Percentiles rank a stretch among this genome's conserved stretches.
These are phyloP conservation scores for Fragilariopsis cylindrus DNA, from an alignment of 108 stramenopile species.

Conservation along the genomic window DNA sequence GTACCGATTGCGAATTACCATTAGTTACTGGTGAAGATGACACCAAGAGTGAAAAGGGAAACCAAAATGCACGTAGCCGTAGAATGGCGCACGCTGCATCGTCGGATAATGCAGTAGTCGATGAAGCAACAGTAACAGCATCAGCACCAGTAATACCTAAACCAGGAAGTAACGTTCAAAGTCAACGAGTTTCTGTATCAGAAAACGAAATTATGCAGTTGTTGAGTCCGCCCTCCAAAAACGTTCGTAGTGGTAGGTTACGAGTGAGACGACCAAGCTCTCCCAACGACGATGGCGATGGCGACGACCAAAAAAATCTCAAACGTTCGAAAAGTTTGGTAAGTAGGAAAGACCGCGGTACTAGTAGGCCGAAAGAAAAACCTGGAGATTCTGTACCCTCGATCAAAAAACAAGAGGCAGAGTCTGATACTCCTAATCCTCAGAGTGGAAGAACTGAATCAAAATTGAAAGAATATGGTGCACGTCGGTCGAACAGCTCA, in stretches of 20 bases:
- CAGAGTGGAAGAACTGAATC: neutral
- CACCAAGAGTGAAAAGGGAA: no score
- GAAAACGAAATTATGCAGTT: constrained; percentile 12
- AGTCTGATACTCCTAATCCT: neutral
- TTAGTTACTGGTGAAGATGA: no score
- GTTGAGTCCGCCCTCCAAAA: neutral
- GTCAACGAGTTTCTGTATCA: neutral
- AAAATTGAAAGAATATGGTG: neutral
- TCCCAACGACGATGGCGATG: neutral
- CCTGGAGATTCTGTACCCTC: neutral
- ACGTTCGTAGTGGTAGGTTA: neutral
- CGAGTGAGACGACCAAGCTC: neutral
- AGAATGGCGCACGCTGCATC: no score
- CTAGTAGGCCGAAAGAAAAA: neutral
- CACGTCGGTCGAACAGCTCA: neutral
- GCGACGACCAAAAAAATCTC: neutral
- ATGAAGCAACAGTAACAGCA: neutral
- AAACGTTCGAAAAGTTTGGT: neutral
- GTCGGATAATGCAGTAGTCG: no score
- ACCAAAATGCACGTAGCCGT: no score
- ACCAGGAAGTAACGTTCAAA: neutral
- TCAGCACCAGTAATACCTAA: neutral
- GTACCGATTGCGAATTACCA: no score
- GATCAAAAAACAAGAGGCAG: neutral
- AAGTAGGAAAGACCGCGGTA: neutral